Evolutionary conservation across 208 protist species (phyloP).

Genomic region (Trypanosoma scelopori): DNA sequence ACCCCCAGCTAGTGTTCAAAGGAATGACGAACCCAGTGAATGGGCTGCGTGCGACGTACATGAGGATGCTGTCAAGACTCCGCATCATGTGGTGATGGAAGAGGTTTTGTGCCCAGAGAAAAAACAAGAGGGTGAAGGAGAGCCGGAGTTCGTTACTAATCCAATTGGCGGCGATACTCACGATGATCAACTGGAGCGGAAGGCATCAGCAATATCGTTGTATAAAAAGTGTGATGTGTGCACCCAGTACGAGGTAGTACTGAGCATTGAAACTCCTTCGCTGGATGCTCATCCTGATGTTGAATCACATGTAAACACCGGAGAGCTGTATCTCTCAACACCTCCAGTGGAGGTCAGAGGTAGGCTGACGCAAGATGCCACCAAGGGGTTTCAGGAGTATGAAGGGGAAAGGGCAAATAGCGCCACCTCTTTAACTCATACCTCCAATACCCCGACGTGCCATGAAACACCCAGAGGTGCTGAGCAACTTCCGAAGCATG

Average conservation of each 20-base stretch:
- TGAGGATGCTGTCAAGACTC: too few relatives aligned
- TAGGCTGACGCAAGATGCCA: background rate
- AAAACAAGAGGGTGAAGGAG: too few relatives aligned
- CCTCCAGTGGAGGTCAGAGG: background rate
- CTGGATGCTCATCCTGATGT: background rate
- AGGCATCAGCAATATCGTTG: background rate
- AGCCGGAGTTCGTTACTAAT: background rate
- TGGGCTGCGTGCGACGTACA: too few relatives aligned
- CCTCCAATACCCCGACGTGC: background rate
- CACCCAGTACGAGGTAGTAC: conserved; percentile 6
- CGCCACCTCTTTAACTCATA: background rate
- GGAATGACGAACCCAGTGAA: too few relatives aligned
- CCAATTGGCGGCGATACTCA: background rate
- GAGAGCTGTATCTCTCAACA: background rate
- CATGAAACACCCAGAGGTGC: background rate
- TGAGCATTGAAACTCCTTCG: background rate
- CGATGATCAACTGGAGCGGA: background rate
- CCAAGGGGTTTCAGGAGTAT: background rate
- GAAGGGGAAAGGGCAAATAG: background rate
- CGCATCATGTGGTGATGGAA: too few relatives aligned
- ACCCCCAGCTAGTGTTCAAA: too few relatives aligned
- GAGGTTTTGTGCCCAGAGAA: too few relatives aligned
- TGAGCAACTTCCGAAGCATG: background rate
- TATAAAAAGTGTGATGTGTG: background rate
- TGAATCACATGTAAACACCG: background rate